Percentiles rank a stretch among this genome's conserved stretches.
These are phyloP conservation scores for Penicillium canescens DNA, from an alignment of 495 filamentous ascomycete species.

Conservation along the genomic window DNA sequence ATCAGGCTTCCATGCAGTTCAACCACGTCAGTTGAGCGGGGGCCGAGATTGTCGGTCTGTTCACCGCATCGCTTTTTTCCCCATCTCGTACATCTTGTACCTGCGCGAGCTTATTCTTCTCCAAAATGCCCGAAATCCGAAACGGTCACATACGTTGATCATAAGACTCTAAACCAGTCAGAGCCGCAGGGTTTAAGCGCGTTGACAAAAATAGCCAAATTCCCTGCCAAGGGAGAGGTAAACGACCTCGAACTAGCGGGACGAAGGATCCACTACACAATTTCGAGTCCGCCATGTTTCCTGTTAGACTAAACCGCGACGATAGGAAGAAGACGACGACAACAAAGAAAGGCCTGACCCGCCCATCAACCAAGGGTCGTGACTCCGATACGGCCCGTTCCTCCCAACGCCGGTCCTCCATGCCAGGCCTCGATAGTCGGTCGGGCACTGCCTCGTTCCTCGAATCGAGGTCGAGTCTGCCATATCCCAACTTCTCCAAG, in stretches of 20 bases:
- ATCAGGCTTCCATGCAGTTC: constrained; percentile 25
- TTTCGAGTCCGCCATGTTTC: constrained; percentile 44
- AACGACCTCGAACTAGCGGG: constrained; percentile 20
- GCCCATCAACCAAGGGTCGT: constrained; percentile 49
- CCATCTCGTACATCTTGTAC: neutral
- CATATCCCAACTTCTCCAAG: constrained; percentile 88
- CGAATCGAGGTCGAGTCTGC: constrained; percentile 60
- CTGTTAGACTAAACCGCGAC: constrained; percentile 44
- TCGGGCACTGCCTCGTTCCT: constrained; percentile 45
- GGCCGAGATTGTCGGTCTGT: constrained; percentile 8
- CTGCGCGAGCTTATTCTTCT: neutral
- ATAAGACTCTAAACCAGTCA: too few relatives aligned
- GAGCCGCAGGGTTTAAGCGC: neutral
- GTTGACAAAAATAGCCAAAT: too few relatives aligned
- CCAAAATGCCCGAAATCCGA: too few relatives aligned
- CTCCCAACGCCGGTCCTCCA: constrained; percentile 48
- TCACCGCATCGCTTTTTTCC: constrained; percentile 5
- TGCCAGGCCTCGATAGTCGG: constrained; percentile 47
- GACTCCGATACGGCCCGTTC: constrained; percentile 41
- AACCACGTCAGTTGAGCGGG: constrained; percentile 19
- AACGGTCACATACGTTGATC: too few relatives aligned
- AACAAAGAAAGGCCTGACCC: constrained; percentile 30
- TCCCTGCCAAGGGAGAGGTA: constrained; percentile 1
- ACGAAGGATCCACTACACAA: constrained; percentile 25
- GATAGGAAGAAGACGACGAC: constrained; percentile 35